A percentile compares a stretch with the other conserved stretches of the same genome.
Evolutionary conservation across 768 basidiomycete species (phyloP).

Genomic region (Kwoniella europaea): DNA sequence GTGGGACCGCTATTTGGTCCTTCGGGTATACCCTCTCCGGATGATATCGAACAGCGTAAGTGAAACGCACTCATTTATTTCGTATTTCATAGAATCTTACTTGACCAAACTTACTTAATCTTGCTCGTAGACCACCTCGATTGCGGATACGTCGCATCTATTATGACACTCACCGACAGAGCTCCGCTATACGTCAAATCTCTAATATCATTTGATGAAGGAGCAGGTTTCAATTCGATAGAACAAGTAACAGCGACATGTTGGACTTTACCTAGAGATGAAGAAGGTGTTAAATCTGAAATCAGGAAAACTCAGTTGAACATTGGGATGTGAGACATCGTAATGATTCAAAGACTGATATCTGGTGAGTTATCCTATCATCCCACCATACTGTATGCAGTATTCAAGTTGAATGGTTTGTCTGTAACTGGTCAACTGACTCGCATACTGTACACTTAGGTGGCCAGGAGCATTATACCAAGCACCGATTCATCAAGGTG

Average conservation of each 20-base stretch:
- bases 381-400: not conserved
- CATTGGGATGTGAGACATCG: not conserved
- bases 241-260: not conserved
- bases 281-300: not conserved
- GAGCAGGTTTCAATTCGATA: not conserved
- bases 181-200: not conserved
- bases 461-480: slow-evolving; percentile 5
- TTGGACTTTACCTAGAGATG: not conserved
- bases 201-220: not conserved
- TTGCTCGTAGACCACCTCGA: not conserved
- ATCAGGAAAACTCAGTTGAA: not conserved
- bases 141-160: not conserved
- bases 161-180: not conserved
- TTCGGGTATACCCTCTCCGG: not conserved
- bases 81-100: no score
- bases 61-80: no score
- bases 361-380: not conserved
- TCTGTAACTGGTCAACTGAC: no score
- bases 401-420: not conserved
- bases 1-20: not conserved
- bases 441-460: not conserved
- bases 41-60: not conserved
- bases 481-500: not conserved
- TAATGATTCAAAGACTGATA: slow-evolving; percentile 1
- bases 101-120: no score